phyloP scores from a whole-genome alignment of 495 filamentous ascomycete species.

The Articulospora tetracladia region DNA sequence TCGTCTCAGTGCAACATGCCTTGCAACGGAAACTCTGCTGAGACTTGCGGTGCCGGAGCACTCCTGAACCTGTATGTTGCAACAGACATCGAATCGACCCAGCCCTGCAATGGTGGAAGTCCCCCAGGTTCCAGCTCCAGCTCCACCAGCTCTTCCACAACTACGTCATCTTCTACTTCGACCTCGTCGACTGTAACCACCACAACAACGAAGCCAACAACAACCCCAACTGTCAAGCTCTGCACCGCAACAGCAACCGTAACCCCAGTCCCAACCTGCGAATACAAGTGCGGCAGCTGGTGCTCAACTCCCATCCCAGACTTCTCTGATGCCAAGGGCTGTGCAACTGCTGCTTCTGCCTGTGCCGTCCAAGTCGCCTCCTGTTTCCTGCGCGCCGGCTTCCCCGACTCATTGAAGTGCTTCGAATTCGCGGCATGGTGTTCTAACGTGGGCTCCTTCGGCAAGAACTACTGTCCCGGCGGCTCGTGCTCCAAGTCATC shows the following conservation, averaged over 20 bases:
- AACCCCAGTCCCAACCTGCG: constrained; percentile 39
- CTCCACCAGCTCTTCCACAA: background rate
- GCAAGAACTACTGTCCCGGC: constrained; percentile 24
- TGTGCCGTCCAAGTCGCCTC: constrained; percentile 40
- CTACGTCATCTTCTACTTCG: background rate
- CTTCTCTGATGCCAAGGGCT: constrained; percentile 34
- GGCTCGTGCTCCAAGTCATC: constrained; percentile 30
- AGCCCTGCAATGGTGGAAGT: constrained; percentile 38
- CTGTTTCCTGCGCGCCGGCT: constrained; percentile 45
- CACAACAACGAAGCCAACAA: background rate
- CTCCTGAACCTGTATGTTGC: constrained; percentile 42
- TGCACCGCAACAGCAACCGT: constrained; percentile 34
- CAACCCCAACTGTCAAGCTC: constrained; percentile 31
- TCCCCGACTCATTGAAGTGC: constrained; percentile 39
- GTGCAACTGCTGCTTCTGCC: constrained; percentile 30
- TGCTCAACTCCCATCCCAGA: constrained; percentile 43
- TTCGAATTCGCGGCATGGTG: constrained; percentile 43
- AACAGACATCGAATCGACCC: constrained; percentile 31
- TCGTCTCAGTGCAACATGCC: constrained; percentile 35
- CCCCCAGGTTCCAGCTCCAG: constrained; percentile 3
- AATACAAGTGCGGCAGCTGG: constrained; percentile 48
- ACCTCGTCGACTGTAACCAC: background rate
- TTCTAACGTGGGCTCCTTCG: constrained; percentile 32
- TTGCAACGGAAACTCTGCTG: constrained; percentile 42
- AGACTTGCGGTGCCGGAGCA: constrained; percentile 43